Conservation (phyloP, 768 basidiomycete species). For the Paxillus rubicundulus region DNA sequence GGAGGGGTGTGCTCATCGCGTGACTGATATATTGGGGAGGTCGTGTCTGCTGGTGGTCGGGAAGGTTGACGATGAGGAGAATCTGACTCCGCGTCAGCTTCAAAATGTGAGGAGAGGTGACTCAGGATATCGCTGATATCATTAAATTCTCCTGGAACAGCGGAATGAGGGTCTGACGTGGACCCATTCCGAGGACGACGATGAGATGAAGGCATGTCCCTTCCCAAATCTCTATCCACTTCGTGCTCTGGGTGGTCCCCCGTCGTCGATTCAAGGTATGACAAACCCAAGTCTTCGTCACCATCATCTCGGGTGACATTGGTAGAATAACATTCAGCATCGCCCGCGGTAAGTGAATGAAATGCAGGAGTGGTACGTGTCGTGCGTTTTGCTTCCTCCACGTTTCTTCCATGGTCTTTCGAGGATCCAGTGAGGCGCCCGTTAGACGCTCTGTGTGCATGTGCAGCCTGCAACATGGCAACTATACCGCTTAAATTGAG, state of each 20-base stretch:
- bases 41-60: constrained; percentile 31
- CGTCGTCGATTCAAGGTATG: constrained; percentile 44
- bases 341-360: constrained; percentile 67
- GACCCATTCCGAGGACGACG: constrained; percentile 25
- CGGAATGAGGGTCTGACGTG: constrained; percentile 43
- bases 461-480: constrained; percentile 78
- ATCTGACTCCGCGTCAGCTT: constrained; percentile 48
- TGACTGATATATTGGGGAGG: constrained; percentile 33
- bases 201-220: constrained; percentile 36
- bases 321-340: constrained; percentile 20
- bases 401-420: constrained; percentile 45
- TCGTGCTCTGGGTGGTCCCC: constrained; percentile 12
- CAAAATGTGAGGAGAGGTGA: constrained; percentile 70
- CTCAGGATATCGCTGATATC: constrained; percentile 77
- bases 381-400: constrained; percentile 44
- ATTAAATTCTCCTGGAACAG: constrained; percentile 57
- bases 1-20: constrained; percentile 19
- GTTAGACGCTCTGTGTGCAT: constrained; percentile 53
- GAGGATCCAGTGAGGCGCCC: constrained; percentile 46
- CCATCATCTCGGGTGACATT: constrained; percentile 32
- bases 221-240: constrained; percentile 41
- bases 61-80: constrained; percentile 39
- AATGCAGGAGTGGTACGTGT: constrained; percentile 77
- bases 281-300: constrained; percentile 52
- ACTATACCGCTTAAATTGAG: constrained; percentile 64